These are phyloP conservation scores for Apocynum venetum DNA, from an alignment of 257 asterid species.

Conservation along the genomic window DNA sequence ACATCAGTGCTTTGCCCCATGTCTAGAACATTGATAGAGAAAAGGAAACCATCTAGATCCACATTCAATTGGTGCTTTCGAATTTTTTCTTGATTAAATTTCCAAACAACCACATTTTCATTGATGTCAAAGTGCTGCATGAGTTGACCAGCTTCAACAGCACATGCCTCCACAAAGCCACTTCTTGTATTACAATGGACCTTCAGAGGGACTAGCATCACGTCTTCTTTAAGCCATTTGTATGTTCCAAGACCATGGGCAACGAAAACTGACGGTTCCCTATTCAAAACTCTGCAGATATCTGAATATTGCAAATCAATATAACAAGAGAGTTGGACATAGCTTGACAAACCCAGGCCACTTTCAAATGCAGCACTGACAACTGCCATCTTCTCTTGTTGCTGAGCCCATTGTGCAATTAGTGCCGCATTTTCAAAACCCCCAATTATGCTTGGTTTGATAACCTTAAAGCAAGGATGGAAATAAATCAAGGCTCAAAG, in stretches of 20 bases:
- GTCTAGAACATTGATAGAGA: constrained; percentile 58
- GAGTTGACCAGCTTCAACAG: constrained; percentile 56
- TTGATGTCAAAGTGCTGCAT: constrained; percentile 58
- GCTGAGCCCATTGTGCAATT: constrained; percentile 94
- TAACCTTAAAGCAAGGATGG: constrained; percentile 49
- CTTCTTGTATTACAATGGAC: constrained; percentile 37
- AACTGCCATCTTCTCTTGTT: constrained; percentile 68
- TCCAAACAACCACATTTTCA: constrained; percentile 41
- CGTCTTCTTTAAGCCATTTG: constrained; percentile 83
- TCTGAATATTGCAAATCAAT: constrained; percentile 71
- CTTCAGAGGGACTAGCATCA: constrained; percentile 44
- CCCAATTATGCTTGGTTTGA: constrained; percentile 88
- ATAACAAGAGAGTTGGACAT: constrained; percentile 63
- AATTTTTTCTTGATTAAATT: constrained; percentile 37
- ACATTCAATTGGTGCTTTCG: constrained; percentile 46
- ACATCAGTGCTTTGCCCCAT: constrained; percentile 61
- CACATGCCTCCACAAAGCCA: constrained; percentile 58
- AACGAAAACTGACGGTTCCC: constrained; percentile 33
- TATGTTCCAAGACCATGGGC: constrained; percentile 96
- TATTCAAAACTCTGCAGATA: constrained; percentile 37
- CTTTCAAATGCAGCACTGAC: constrained; percentile 93
- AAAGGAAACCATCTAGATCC: constrained; percentile 41
- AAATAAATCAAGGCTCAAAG: constrained; percentile 8
- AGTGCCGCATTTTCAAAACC: constrained; percentile 86
- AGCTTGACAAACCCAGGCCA: constrained; percentile 73